phyloP scores from a whole-genome alignment of 257 asterid genomes.

The Solanum chiquidenum region DNA sequence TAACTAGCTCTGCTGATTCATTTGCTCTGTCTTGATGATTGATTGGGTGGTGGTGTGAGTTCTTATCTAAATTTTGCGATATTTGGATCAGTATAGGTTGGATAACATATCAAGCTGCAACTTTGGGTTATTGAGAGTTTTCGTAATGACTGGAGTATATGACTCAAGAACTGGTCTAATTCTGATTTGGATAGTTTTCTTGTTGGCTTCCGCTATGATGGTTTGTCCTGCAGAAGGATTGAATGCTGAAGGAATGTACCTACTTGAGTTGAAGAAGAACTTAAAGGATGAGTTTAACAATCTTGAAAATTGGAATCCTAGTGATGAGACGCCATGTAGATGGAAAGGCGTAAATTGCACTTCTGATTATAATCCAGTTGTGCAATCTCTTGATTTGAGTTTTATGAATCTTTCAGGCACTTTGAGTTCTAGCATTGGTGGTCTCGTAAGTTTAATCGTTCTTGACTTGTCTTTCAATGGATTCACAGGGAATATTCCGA shows the following conservation, averaged over 20 bases:
- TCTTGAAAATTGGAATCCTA: constrained; percentile 59
- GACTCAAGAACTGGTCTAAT: constrained; percentile 23
- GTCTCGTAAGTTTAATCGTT: constrained; percentile 27
- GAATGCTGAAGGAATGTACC: constrained; percentile 51
- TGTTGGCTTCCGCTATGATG: constrained; percentile 14
- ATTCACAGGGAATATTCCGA: constrained; percentile 55
- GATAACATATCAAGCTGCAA: neutral
- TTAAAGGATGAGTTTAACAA: constrained; percentile 31
- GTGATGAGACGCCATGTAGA: constrained; percentile 55
- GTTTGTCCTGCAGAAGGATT: constrained; percentile 37
- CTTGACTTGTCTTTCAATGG: constrained; percentile 61
- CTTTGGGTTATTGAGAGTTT: constrained; percentile 12
- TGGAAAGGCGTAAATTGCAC: constrained; percentile 85
- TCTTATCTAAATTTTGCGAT: neutral
- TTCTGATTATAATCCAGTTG: constrained; percentile 26
- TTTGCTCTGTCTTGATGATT: neutral
- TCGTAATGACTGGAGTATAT: constrained; percentile 29
- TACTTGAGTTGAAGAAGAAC: constrained; percentile 51
- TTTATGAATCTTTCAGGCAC: constrained; percentile 63
- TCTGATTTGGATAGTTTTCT: constrained; percentile 24
- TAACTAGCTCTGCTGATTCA: neutral
- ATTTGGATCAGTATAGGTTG: constrained; percentile 10
- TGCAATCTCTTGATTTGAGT: constrained; percentile 49
- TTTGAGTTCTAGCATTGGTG: constrained; percentile 45
- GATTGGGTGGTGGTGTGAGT: neutral